Evolutionary conservation across 192 early-diverging fungal genomes (phyloP).

Genomic region (Coemansia sp.): DNA sequence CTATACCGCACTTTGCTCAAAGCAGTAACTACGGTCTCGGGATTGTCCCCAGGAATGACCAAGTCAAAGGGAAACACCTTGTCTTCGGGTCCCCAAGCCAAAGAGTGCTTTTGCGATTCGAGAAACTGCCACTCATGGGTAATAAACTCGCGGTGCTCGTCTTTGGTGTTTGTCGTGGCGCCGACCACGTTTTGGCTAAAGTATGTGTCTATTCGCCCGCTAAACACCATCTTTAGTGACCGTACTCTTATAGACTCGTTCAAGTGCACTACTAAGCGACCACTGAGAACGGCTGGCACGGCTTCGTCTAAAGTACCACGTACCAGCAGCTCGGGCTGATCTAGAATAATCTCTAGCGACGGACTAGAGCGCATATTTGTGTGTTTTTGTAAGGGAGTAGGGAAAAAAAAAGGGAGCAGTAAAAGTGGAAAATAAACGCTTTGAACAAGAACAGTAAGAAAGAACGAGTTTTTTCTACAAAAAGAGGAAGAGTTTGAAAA

Average conservation of each 20-base stretch:
- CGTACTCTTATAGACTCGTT: slow-evolving; percentile 56
- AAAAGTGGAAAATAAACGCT: not conserved
- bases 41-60: slow-evolving; percentile 59
- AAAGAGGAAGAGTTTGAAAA: not conserved
- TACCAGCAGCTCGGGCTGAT: slow-evolving; percentile 45
- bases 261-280: slow-evolving; percentile 55
- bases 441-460: slow-evolving; percentile 1
- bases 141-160: slow-evolving; percentile 53
- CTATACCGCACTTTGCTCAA: slow-evolving; percentile 56
- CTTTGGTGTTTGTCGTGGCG: slow-evolving; percentile 22
- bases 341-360: slow-evolving; percentile 37
- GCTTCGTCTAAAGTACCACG: slow-evolving; percentile 51
- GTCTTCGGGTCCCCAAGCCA: slow-evolving; percentile 31
- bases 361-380: slow-evolving; percentile 38
- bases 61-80: slow-evolving; percentile 60
- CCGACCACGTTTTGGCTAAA: slow-evolving; percentile 46
- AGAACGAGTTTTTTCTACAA: not conserved
- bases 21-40: slow-evolving; percentile 60
- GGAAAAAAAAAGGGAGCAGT: not conserved
- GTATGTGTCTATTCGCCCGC: slow-evolving; percentile 54
- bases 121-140: slow-evolving; percentile 61
- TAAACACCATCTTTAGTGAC: slow-evolving; percentile 54
- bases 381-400: not conserved
- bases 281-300: slow-evolving; percentile 53
- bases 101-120: slow-evolving; percentile 33